Base-by-base conservation (phyloP, 495 filamentous ascomycete genomes). In the Aspergillus incahuasiensis region DNA sequence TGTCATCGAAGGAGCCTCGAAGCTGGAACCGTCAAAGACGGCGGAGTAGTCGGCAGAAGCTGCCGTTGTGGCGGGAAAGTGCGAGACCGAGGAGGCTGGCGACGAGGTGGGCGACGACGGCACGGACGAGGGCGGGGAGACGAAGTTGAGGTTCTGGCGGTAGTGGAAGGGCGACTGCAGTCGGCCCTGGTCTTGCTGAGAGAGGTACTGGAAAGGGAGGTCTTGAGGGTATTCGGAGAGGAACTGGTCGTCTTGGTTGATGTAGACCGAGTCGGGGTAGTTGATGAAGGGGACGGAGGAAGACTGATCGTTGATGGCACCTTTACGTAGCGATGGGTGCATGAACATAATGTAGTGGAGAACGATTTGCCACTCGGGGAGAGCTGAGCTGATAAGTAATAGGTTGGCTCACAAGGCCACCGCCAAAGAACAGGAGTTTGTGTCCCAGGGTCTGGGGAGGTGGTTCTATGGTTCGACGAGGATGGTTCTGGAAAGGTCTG, bases 1-100 rank as follows among this genome's bases (percentile, higher is more conserved):
- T 59, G 73, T 78, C 74, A 78, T 78, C 57, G 74, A 76, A 64
- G 73, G 72, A 58, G 74, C 73, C 64, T 74, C 72, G 55, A 72
- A 63, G 58, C 64, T 67, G 56, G 64, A 65, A 44, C 57, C 66
- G 63, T 75, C 74, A 49, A 61, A 60, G 60, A 59, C 62, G 57
- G 59, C 44, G 22, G 62, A 53, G 41, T 65, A 68, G 11, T 68
- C 63, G 38, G 61, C 46, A 42, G 63, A 52, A 34, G 63, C 60
- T 15, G 65, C 61, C 48, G 69, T 63, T 25, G 64, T 59, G 18
- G 19, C 51, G 40, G 68, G 70, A 32, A 66, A 66, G 59, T 68
- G 63, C 12, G 66, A 57, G 44, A 67, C 64, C 43, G 70, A 74
- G 55, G 75, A 75, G 49, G 72, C 67, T 30, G 71, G 72, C 5